These are phyloP conservation scores for Saccharomyces hybrid DNA, from an alignment of 1,139 yeast species.

Conservation along the genomic window DNA sequence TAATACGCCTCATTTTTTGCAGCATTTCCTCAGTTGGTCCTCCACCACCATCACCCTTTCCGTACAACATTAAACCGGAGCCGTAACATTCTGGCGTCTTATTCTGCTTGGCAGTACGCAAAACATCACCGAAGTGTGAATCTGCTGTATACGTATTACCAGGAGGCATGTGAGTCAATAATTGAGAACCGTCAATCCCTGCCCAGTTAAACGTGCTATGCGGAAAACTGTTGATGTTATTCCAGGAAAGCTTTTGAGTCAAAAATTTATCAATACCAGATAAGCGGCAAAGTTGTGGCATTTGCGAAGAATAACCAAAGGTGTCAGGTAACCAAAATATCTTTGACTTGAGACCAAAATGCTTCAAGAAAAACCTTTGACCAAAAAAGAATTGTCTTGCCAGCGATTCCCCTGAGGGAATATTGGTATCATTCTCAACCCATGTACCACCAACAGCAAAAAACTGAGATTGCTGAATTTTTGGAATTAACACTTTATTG, in stretches of 20 bases:
- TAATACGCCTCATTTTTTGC: slow-evolving; percentile 82
- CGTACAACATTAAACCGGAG: slow-evolving; percentile 73
- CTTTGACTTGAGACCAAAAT: slow-evolving; percentile 69
- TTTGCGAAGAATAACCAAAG: slow-evolving; percentile 91
- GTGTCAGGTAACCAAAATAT: slow-evolving; percentile 96
- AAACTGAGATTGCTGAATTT: slow-evolving; percentile 66
- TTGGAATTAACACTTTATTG: slow-evolving; percentile 48
- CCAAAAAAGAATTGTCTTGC: slow-evolving; percentile 86
- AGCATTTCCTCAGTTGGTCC: slow-evolving; percentile 94
- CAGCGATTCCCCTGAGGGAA: slow-evolving; percentile 88
- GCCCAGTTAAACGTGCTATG: slow-evolving; percentile 91
- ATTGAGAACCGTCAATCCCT: slow-evolving; percentile 88
- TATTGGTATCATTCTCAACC: slow-evolving; percentile 95
- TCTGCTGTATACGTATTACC: slow-evolving; percentile 90
- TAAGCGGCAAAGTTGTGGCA: slow-evolving; percentile 83
- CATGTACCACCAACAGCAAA: slow-evolving; percentile 93
- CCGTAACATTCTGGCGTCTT: slow-evolving; percentile 76
- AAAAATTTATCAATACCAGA: slow-evolving; percentile 80
- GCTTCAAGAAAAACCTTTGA: slow-evolving; percentile 70
- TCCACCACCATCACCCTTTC: slow-evolving; percentile 98
- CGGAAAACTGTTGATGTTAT: slow-evolving; percentile 85
- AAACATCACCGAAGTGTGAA: slow-evolving; percentile 89
- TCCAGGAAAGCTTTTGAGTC: slow-evolving; percentile 95
- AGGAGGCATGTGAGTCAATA: slow-evolving; percentile 96
- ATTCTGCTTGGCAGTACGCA: slow-evolving; percentile 71